Evolutionary conservation across 768 basidiomycete genomes (phyloP).

Genomic region (Tephrocybe sp.): DNA sequence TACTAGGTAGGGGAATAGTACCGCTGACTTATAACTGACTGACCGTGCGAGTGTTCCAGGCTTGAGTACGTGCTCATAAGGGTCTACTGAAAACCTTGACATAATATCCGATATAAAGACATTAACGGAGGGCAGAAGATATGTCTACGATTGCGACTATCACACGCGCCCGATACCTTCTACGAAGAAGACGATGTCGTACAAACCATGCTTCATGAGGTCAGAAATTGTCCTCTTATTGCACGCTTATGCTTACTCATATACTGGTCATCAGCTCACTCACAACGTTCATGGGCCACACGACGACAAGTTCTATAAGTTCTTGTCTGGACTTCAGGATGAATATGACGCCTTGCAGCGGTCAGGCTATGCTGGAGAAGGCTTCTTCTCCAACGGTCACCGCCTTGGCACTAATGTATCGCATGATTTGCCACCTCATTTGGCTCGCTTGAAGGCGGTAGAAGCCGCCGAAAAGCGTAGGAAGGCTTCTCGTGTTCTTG

Average conservation of each 20-base stretch:
- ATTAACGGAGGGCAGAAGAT: conserved; percentile 83
- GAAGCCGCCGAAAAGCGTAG: conserved; percentile 80
- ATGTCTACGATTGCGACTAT: conserved; percentile 75
- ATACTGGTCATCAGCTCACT: conserved; percentile 56
- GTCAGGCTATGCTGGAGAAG: conserved; percentile 88
- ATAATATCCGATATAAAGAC: conserved; percentile 41
- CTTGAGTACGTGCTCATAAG: conserved; percentile 29
- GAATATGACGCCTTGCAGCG: conserved; percentile 81
- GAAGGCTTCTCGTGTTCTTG: conserved; percentile 40
- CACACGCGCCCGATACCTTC: conserved; percentile 67
- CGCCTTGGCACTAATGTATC: conserved; percentile 67
- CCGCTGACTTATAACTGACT: neutral
- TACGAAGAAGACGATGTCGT: conserved; percentile 75
- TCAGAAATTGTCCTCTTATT: too few relatives aligned
- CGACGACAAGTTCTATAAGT: conserved; percentile 81
- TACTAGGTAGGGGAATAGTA: conserved; percentile 61
- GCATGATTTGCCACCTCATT: conserved; percentile 64
- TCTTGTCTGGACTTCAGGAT: conserved; percentile 71
- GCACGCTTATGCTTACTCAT: conserved; percentile 3
- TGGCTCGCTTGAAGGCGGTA: conserved; percentile 67
- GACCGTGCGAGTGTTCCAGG: conserved; percentile 22
- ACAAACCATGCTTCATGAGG: conserved; percentile 90
- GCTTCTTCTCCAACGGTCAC: conserved; percentile 79
- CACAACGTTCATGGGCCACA: conserved; percentile 91
- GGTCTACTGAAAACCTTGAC: too few relatives aligned